A percentile compares a stretch with the other conserved stretches of the same genome.
phyloP scores from a whole-genome alignment of 306 rosid species.

The Vachellia pachyceras region DNA sequence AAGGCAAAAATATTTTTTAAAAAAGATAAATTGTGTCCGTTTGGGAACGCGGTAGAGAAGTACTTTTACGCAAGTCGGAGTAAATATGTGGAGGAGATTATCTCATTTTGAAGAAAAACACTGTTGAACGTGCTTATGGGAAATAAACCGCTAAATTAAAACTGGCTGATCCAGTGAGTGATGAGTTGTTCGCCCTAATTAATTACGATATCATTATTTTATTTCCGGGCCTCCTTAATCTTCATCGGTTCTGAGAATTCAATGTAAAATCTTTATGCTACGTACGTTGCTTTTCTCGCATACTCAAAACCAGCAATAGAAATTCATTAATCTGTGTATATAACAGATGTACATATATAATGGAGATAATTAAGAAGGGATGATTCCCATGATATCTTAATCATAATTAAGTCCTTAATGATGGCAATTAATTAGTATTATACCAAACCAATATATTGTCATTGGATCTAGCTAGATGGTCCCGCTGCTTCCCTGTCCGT shows the following conservation, averaged over 20 bases:
- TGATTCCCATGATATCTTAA: slow-evolving; percentile 40
- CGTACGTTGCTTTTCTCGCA: slow-evolving; percentile 35
- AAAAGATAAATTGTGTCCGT: too few species aligned
- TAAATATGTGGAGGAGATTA: too few species aligned
- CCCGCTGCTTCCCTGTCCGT: slow-evolving; percentile 45
- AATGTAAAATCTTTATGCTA: not conserved
- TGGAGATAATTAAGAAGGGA: slow-evolving; percentile 28
- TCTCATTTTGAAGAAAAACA: too few species aligned
- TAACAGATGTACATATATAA: not conserved
- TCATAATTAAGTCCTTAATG: slow-evolving; percentile 50
- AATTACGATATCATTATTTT: not conserved
- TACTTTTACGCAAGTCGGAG: too few species aligned
- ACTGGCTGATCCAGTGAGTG: not conserved
- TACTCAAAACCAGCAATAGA: slow-evolving; percentile 33
- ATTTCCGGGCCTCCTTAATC: not conserved
- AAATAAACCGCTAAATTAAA: not conserved
- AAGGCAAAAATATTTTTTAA: not conserved
- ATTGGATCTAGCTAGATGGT: slow-evolving; percentile 44
- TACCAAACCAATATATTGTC: slow-evolving; percentile 31
- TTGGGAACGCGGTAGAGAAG: too few species aligned
- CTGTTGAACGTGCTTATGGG: too few species aligned
- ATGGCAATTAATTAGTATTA: slow-evolving; percentile 31
- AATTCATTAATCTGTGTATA: slow-evolving; percentile 32
- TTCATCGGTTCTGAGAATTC: slow-evolving; percentile 18
- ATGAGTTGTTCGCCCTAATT: not conserved